phyloP scores from a whole-genome alignment of 2,329 filamentous ascomycete species.

The Monilinia vaccinii-corymbosi region DNA sequence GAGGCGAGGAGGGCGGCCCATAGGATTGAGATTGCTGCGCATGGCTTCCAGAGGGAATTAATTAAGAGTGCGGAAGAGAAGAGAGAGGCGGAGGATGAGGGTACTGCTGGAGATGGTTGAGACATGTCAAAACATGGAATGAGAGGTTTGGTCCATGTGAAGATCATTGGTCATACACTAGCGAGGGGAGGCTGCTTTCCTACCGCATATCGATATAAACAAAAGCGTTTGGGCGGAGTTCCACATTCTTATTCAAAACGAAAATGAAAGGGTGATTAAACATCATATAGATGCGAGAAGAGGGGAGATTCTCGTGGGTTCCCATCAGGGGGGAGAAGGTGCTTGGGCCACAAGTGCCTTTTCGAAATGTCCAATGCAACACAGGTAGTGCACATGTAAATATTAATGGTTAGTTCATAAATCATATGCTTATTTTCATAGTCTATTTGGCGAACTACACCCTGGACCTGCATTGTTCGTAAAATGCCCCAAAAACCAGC shows the following conservation, averaged over 20 bases:
- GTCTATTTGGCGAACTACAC: constrained; percentile 8
- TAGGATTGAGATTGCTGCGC: constrained; percentile 44
- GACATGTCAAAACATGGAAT: not conserved
- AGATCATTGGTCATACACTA: not conserved
- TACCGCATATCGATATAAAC: not conserved
- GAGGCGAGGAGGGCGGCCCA: constrained; percentile 46
- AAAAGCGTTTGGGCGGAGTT: not conserved
- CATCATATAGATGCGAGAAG: not conserved
- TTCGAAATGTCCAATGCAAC: not conserved
- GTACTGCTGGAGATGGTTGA: constrained; percentile 1
- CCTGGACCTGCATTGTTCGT: constrained; percentile 5
- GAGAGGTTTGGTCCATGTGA: not conserved
- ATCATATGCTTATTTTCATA: constrained; percentile 10
- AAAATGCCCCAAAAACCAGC: not conserved
- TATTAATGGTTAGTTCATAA: not conserved
- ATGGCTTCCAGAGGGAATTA: constrained; percentile 48
- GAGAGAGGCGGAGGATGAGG: not conserved
- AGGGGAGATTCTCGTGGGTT: not conserved
- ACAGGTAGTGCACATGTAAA: not conserved
- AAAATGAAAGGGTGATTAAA: not conserved
- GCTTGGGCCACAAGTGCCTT: not conserved
- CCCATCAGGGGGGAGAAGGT: not conserved
- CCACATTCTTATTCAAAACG: not conserved
- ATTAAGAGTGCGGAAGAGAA: constrained; percentile 4
- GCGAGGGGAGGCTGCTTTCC: not conserved